These are phyloP conservation scores for Rhazya stricta DNA, from an alignment of 257 asterid species.

Conservation along the genomic window DNA sequence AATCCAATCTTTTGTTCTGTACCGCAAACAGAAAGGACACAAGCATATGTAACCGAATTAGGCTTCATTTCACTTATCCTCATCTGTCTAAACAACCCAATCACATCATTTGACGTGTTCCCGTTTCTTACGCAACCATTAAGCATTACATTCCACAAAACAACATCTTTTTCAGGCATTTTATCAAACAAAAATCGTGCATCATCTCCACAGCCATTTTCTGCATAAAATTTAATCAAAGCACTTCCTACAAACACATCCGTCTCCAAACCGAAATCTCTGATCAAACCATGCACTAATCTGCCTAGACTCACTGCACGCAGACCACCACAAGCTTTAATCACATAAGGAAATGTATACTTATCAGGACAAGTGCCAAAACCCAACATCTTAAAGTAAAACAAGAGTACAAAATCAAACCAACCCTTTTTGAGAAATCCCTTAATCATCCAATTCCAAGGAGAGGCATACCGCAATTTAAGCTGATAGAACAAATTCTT, in stretches of 20 bases:
- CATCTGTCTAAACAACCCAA: slow-evolving; percentile 60
- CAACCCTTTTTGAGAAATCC: slow-evolving; percentile 61
- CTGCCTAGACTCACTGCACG: slow-evolving; percentile 45
- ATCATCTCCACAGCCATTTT: slow-evolving; percentile 46
- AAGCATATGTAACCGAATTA: slow-evolving; percentile 56
- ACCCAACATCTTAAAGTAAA: slow-evolving; percentile 74
- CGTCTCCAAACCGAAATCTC: slow-evolving; percentile 50
- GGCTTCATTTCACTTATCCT: slow-evolving; percentile 45
- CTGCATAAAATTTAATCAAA: slow-evolving; percentile 66
- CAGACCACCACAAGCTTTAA: slow-evolving; percentile 75
- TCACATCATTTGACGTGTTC: slow-evolving; percentile 34
- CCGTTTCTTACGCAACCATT: slow-evolving; percentile 53
- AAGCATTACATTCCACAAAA: slow-evolving; percentile 81
- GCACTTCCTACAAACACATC: slow-evolving; percentile 85
- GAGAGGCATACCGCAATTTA: slow-evolving; percentile 69
- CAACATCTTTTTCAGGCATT: slow-evolving; percentile 64
- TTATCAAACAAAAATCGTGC: slow-evolving; percentile 67
- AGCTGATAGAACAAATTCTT: slow-evolving; percentile 63
- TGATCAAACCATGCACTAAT: slow-evolving; percentile 43
- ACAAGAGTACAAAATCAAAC: slow-evolving; percentile 49
- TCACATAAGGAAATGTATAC: slow-evolving; percentile 75
- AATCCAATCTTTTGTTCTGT: slow-evolving; percentile 39
- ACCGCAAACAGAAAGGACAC: slow-evolving; percentile 62
- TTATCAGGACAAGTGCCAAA: slow-evolving; percentile 84
- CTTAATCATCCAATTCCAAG: slow-evolving; percentile 99